Base-by-base conservation (phyloP, 1,139 yeast genomes). In the Hansenula lynferdii region DNA sequence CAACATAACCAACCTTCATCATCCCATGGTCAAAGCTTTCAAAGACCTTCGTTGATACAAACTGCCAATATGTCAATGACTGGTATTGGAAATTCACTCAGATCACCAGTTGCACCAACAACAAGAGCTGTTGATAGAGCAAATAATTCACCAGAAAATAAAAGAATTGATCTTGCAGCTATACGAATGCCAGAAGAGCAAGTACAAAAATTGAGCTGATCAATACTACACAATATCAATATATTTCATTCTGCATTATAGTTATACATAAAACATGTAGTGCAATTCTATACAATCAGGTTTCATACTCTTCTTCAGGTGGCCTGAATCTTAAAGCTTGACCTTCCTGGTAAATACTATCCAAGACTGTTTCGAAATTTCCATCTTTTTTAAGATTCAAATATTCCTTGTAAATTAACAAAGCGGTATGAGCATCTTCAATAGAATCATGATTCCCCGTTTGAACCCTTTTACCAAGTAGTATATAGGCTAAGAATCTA, bases 391-490 rank as follows among this genome's bases (percentile, higher is more conserved):
- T 65, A 47, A 90, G 67, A 49, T 80, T 80, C 51, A 75, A 62
- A 53, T 85, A 90, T 55, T 77, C 80, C 48, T 78, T 77, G 63
- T 85, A 94, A 32, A 94, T 65, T 37, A 77, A 62, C 49, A 94
- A 70, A 0, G 99, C 98, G 10, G 94, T 83, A 41, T 73, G 67
- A 0, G 99, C 97, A 65, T 94, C 99, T 57, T 94, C 98, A 34
- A 92, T 87, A 1, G 97, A 90, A 58, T 94, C 97, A 60, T 94
- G 99, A 56, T 90, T 90, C 2, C 95, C 96, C 3, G 79, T 80
- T 60, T 94, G 99, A 17, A 94, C 96, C 36, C 79, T 74, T 45
- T 79, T 81, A 30, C 75, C 75, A 41, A 92, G 67, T 37, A 92
- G 68, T 23, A 79, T 79, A 70, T 87, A 90, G 6, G 96, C 90